phyloP scores from a whole-genome alignment of 2,329 filamentous ascomycete genomes.

The Rhynchosporium agropyri region DNA sequence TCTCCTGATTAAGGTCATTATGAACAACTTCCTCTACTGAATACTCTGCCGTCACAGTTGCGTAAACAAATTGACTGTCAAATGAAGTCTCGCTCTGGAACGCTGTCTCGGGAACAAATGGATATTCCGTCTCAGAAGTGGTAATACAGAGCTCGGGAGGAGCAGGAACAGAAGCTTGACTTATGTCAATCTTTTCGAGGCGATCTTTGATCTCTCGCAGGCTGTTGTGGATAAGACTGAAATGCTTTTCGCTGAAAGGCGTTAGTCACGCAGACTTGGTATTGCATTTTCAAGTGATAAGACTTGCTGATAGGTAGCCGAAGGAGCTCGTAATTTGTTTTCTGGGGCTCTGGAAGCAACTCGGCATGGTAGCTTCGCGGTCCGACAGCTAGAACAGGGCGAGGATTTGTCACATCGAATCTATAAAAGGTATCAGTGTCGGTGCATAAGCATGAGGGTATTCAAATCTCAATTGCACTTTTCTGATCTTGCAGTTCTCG shows the following conservation, averaged over 20 bases:
- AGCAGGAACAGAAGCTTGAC: neutral
- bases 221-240: constrained; percentile 23
- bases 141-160: neutral
- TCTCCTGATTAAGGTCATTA: constrained; percentile 18
- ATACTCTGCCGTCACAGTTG: constrained; percentile 24
- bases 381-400: constrained; percentile 28
- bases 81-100: constrained; percentile 28
- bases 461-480: constrained; percentile 8
- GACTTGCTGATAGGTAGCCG: constrained; percentile 6
- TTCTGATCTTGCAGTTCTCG: constrained; percentile 25
- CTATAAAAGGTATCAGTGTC: constrained; percentile 11
- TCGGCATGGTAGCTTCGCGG: constrained; percentile 24
- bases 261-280: neutral
- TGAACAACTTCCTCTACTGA: constrained; percentile 19
- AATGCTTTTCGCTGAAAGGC: constrained; percentile 17
- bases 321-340: constrained; percentile 7
- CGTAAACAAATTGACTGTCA: constrained; percentile 21
- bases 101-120: constrained; percentile 12
- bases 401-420: constrained; percentile 28
- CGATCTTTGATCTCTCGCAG: constrained; percentile 24
- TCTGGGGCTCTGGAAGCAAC: constrained; percentile 6
- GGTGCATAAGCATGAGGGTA: neutral
- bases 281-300: neutral
- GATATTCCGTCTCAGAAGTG: neutral
- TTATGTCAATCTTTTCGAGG: constrained; percentile 16